Evolutionary conservation across 345 rosid species (phyloP).

Genomic region (Triadica sebifera): DNA sequence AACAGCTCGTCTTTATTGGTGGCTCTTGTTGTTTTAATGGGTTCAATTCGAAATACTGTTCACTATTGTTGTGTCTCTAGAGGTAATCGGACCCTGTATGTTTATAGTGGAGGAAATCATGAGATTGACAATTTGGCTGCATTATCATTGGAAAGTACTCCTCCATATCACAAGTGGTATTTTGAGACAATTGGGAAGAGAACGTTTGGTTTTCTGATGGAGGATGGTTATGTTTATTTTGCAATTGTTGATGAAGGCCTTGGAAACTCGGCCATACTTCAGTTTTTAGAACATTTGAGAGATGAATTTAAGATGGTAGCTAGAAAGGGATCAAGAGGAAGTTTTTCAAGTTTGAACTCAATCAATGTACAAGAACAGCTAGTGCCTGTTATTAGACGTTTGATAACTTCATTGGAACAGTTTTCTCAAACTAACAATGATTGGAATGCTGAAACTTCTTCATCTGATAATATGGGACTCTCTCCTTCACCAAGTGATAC

Average conservation of each 20-base stretch:
- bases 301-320: slow-evolving; percentile 67
- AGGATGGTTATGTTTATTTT: slow-evolving; percentile 68
- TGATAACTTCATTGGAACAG: slow-evolving; percentile 64
- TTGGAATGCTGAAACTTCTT: slow-evolving; percentile 33
- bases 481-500: slow-evolving; percentile 47
- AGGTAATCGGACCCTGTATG: slow-evolving; percentile 51
- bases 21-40: slow-evolving; percentile 35
- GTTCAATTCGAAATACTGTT: slow-evolving; percentile 57
- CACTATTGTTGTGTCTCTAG: slow-evolving; percentile 67
- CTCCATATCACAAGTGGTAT: slow-evolving; percentile 76
- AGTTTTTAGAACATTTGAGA: slow-evolving; percentile 62
- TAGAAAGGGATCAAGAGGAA: slow-evolving; percentile 53
- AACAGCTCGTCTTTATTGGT: background rate
- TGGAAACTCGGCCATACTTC: slow-evolving; percentile 48
- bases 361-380: slow-evolving; percentile 55
- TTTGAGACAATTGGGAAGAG: slow-evolving; percentile 59
- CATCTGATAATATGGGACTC: slow-evolving; percentile 30
- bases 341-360: slow-evolving; percentile 60
- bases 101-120: slow-evolving; percentile 53
- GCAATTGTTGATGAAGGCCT: slow-evolving; percentile 60
- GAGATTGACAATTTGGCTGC: slow-evolving; percentile 53
- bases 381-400: slow-evolving; percentile 58
- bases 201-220: slow-evolving; percentile 62
- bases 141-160: slow-evolving; percentile 60
- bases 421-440: slow-evolving; percentile 40